phyloP scores from a whole-genome alignment of 2,329 filamentous ascomycete species.

The Lachnellula willkommii region DNA sequence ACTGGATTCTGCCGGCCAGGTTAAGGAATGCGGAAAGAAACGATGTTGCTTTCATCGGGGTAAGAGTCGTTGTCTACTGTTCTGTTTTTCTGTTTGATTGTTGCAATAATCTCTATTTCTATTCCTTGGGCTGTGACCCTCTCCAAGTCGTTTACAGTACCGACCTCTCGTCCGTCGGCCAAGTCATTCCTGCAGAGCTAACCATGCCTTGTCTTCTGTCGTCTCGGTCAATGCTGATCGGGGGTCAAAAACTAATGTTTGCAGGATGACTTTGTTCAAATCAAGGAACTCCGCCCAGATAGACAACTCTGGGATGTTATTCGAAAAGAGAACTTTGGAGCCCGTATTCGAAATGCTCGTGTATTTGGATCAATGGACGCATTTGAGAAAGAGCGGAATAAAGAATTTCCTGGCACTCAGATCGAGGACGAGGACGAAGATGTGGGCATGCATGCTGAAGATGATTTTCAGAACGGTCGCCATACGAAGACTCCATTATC shows the following conservation, averaged over 20 bases:
- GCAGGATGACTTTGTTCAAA: constrained; percentile 71
- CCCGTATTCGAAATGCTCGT: constrained; percentile 71
- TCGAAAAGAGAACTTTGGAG: constrained; percentile 73
- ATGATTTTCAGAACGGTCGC: neutral
- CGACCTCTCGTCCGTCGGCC: too few species aligned
- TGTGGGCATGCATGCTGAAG: constrained; percentile 5
- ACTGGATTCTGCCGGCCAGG: constrained; percentile 74
- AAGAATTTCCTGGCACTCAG: constrained; percentile 23
- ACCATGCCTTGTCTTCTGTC: neutral
- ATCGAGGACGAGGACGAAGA: constrained; percentile 31
- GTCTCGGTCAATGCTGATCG: neutral
- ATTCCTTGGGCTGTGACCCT: neutral
- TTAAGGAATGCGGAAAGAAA: constrained; percentile 65
- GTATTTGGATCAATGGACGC: constrained; percentile 58
- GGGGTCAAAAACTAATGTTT: constrained; percentile 18
- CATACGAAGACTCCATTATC: constrained; percentile 43
- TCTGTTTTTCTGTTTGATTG: constrained; percentile 5
- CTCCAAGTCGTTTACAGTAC: too few species aligned
- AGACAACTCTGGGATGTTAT: constrained; percentile 70
- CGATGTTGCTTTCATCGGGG: constrained; percentile 81
- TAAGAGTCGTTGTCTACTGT: constrained; percentile 39
- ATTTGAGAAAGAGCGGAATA: constrained; percentile 25
- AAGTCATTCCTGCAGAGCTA: too few species aligned
- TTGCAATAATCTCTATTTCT: neutral
- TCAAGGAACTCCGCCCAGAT: constrained; percentile 67